Evolutionary conservation across 139 green algal genomes (phyloP), one percentile per base, ranked within the genome.

Genomic region (Chlorokybus atmophyticus): DNA sequence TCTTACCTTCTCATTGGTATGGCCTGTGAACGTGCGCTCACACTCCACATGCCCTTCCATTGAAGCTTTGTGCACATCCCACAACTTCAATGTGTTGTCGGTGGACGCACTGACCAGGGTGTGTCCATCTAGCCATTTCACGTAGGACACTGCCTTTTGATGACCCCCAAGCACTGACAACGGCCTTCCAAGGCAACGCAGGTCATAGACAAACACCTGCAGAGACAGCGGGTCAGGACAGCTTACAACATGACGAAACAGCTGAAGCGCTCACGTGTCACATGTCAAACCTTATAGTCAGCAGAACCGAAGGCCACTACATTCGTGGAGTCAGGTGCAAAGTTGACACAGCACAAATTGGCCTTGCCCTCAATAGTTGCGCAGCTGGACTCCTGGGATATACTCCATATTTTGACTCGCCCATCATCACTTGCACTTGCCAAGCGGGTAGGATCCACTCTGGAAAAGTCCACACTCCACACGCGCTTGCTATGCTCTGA

Each of bases 281-380:
- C n/a, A n/a, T n/a, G n/a, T n/a, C n/a, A n/a, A n/a, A n/a, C n/a
- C 8, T 59, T 71, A 68, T 86, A 75, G 70, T 94, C 80, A 1
- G 87, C 75, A 5, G 57, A 76, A 10, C 87, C 89, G 30, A 90
- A 69, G 1, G 88, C 88, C 28, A 96, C 52, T 35, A 86, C 29
- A 62, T 94, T 71, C 21, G 54, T 8, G 29, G 72, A 52, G 21
- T 52, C 44, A 17, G 75, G 64, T 48, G 70, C 77, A 67, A 80
- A 95, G 35, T 85, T 72, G 2, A 94, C 81, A 30, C 66, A 79
- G 79, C 88, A 96, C 49, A 95, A 84, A 64, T 93, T 91, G 51
- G 82, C 79, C 24, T 72, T 60, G 14, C 82, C 60, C 27, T 73
- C 53, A 5, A 94, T 73, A 17, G 68, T 67, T 0, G 60, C 66